phyloP scores from a whole-genome alignment of 371 early-diverging fungal species.

The Chytridium lagenaria region DNA sequence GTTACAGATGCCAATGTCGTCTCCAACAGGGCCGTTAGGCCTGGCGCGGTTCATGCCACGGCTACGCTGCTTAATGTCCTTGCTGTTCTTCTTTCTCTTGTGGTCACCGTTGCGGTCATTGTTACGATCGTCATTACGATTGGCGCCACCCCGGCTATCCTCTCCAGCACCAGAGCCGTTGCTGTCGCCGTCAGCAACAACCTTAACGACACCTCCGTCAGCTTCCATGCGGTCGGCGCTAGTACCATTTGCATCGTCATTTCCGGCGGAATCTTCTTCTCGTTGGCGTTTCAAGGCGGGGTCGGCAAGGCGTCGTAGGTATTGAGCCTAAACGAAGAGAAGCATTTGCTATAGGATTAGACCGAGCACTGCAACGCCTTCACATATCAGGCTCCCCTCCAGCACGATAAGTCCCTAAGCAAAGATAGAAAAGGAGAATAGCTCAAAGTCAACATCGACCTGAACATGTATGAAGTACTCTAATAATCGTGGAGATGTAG shows the following conservation, averaged over 20 bases:
- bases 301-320: constrained; percentile 5
- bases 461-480: no score
- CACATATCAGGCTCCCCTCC: not conserved
- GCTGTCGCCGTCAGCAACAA: not conserved
- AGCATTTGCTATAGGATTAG: not conserved
- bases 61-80: not conserved
- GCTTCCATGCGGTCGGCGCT: no score
- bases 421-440: not conserved
- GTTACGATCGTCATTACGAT: not conserved
- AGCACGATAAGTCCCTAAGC: not conserved
- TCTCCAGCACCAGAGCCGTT: not conserved
- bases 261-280: constrained; percentile 9
- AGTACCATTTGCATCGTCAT: not conserved
- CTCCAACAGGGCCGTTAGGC: constrained; percentile 2
- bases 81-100: not conserved
- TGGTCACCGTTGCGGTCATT: not conserved
- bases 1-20: constrained; percentile 33
- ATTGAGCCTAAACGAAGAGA: not conserved
- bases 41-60: constrained; percentile 46
- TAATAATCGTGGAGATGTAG: no score
- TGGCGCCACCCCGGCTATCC: not conserved
- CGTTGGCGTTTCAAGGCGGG: not conserved
- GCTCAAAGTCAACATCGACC: no score
- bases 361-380: not conserved
- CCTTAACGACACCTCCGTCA: no score